Base-by-base conservation (phyloP, 148 eudicot genomes). In the Bassia scoparia region DNA sequence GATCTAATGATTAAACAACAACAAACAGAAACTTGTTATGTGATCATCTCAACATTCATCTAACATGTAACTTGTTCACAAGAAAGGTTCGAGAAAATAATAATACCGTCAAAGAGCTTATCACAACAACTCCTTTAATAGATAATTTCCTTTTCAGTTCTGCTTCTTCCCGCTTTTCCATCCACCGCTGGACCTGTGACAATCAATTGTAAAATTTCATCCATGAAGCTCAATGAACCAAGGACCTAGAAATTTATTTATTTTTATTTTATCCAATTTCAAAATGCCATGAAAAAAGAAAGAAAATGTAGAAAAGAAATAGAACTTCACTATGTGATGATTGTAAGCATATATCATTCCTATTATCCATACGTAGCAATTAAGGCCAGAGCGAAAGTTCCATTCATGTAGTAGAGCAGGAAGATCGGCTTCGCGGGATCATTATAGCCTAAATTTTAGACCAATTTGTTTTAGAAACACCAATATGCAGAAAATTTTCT, bases 311-410 rank as follows among this genome's bases (percentile, higher is more conserved):
- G 68, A 35, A 33, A 50, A 52, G 11, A 16, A 80, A 65, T 61
- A 56, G 66, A 49, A 73, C 72, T 83, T 84, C 84, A 91, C 99
- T 17, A 83, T 89, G 67, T 97, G 99, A 79, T 95, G 99, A 80
- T 79, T 88, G 69, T 95, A 95, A 58, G 99, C 99, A 86, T 89
- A 95, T 74, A 91, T 82, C 97, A 95, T 95, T 70, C 99, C 99
- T 66, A 95, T 55, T 75, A 95, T 95, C 99, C 99, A 95, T 81
- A 95, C 88, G 78, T 95, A 95, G 55, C 99, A n/a, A n/a, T n/a
- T 97, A 83, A 95, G 99, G 58, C 99, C 97, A 2, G 97, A 91
- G 68, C 99, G 91, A 74, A 91, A 91, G 67, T 89, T 93, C 99
- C 99, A 95, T 80, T 95, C 99, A 72, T 87, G 89, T 84, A n/a